Evolutionary conservation across 2,329 filamentous ascomycete species (phyloP), one percentile per base, ranked within the genome.

Genomic region (Thyridium curvatum): DNA sequence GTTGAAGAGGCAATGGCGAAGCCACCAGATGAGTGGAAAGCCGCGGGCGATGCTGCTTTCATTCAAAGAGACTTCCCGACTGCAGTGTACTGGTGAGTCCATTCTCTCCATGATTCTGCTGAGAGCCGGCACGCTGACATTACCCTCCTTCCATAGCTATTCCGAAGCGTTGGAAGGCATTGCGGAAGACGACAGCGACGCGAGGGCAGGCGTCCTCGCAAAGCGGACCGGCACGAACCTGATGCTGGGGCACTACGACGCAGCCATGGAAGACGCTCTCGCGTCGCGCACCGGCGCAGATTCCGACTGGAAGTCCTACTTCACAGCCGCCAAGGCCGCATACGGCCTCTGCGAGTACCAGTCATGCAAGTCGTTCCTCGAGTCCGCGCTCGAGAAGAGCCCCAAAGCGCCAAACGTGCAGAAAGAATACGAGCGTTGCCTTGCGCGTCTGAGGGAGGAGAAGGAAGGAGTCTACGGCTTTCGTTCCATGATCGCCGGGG

Each of bases 161-260:
- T 51, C 58, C 1, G 57, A 59, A 32, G 59, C 60, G 1, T 26
- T 62, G 1, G 53, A 59, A n/a, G 37, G 44, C 5, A 10, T 26
- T 3, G 32, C 39, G 2, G 43, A 44, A 0, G 49, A 56, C 14
- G 39, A 39, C 2, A 12, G 42, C 2, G 47, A 53, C 39, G 16
- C 14, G 32, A 44, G 39, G 12, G 38, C 45, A 0, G 46, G 51
- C 18, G 33, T 62, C 4, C 46, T 47, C 37, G 43, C 48, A 9
- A 64, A 62, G 33, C 49, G 58, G 4, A 52, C 60, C 0, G 55
- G 56, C 10, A 50, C 52, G 9, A 54, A 61, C 34, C 50, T 64
- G 8, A 34, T 55, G 8, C 47, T 62, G 3, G 56, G 54, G 14
- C 50, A 53, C 7, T 62, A 56, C 34, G 60, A 63, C 38, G 41